Evolutionary conservation across 176 grass and related monocot species (phyloP).

Genomic region (Ampelocalamus luodianensis): DNA sequence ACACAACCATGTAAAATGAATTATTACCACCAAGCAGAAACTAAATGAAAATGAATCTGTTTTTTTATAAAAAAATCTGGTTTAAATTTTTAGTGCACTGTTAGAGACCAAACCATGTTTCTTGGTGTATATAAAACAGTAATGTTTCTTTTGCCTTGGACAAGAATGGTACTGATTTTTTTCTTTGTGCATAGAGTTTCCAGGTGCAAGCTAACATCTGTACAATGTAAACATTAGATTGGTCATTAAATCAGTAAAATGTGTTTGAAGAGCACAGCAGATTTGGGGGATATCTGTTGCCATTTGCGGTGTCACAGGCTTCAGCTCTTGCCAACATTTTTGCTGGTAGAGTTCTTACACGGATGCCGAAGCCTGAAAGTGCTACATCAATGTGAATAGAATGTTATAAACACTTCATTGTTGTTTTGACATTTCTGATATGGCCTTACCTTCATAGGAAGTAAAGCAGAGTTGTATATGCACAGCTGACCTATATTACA

Average conservation of each 20-base stretch:
- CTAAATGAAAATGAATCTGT: neutral
- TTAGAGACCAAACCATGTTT: conserved; percentile 2
- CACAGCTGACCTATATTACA: conserved; percentile 18
- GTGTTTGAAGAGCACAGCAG: conserved; percentile 26
- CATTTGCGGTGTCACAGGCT: neutral
- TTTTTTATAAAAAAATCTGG: neutral
- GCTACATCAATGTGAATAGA: conserved; percentile 45
- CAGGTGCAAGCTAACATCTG: conserved; percentile 51
- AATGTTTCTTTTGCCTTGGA: neutral
- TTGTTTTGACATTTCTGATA: conserved; percentile 11
- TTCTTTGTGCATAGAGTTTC: conserved; percentile 9
- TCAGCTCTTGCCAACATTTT: neutral
- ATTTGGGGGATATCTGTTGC: conserved; percentile 6
- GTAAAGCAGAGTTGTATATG: conserved; percentile 31
- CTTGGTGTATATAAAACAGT: conserved; percentile 4
- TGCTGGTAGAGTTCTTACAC: conserved; percentile 20
- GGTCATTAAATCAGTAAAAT: conserved; percentile 8
- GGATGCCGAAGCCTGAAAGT: conserved; percentile 10
- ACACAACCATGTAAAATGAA: neutral
- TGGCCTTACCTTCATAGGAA: conserved; percentile 39
- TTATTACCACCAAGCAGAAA: neutral
- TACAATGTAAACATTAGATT: conserved; percentile 31
- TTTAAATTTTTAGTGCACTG: neutral
- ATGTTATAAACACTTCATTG: conserved; percentile 26
- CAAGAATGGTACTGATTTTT: conserved; percentile 32